Conservation (phyloP, 768 basidiomycete genomes). For the Mycena amicta region DNA sequence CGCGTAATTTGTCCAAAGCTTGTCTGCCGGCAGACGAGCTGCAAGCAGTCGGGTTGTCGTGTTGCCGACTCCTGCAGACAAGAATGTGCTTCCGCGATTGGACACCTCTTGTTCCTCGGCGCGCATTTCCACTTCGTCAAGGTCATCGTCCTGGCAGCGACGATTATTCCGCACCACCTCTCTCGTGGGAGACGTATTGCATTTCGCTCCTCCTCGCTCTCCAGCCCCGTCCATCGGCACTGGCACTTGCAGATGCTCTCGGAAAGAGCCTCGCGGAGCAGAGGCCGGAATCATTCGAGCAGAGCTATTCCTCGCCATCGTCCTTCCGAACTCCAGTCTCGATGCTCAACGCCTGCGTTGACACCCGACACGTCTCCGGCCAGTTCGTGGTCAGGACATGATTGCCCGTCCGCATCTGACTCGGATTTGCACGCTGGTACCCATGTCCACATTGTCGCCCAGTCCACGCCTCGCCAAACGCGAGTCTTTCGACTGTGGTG, state of each 20-base stretch:
- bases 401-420: too few relatives aligned
- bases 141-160: background rate
- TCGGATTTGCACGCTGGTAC: too few relatives aligned
- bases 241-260: too few relatives aligned
- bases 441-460: background rate
- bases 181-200: background rate
- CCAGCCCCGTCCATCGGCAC: too few relatives aligned
- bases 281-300: too few relatives aligned
- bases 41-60: too few relatives aligned
- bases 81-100: background rate
- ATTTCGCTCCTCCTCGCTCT: background rate
- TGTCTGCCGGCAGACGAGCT: too few relatives aligned
- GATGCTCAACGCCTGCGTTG: background rate
- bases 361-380: background rate
- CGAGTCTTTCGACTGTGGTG: background rate
- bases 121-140: background rate
- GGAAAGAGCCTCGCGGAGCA: too few relatives aligned
- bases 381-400: background rate
- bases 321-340: too few relatives aligned
- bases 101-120: background rate
- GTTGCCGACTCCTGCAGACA: too few relatives aligned
- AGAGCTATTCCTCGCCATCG: too few relatives aligned
- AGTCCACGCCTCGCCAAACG: background rate
- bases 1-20: background rate
- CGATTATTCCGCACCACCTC: background rate